Base-by-base conservation (phyloP, 2,329 filamentous ascomycete species). In the Nemania serpens region DNA sequence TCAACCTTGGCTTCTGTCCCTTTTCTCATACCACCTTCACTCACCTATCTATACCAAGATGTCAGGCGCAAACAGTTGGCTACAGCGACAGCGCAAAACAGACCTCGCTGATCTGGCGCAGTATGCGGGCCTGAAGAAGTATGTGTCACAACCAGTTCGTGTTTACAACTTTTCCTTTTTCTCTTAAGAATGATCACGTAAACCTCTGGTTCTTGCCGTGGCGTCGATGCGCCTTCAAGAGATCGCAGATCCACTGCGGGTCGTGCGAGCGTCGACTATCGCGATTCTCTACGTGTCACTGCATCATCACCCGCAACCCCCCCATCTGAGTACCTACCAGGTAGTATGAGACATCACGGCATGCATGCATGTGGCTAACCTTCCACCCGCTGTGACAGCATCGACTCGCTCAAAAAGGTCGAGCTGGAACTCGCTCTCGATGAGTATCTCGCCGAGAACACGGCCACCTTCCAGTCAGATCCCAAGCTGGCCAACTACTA, bases 21-120 rank as follows among this genome's bases (percentile, higher is more conserved):
- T 42, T n/a, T n/a, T 2, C 68, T 34, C 39, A 68, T 46, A 72
- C 70, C 59, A 57, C n/a, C n/a, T n/a, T n/a, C n/a, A n/a, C n/a
- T n/a, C n/a, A n/a, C n/a, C n/a, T n/a, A n/a, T n/a, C n/a, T n/a
- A n/a, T n/a, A n/a, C 65, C 66, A 83, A 74, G 70, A 91, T 91
- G 88, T 86, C 87, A 64, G 78, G 78, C 69, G 79, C 78, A 68
- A 86, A 89, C 73, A 85, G 87, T 69, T 96, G 90, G 86, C 83
- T 97, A 74, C 85, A 88, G 76, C 84, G 84, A 75, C 90, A 95
- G 83, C 89, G 90, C 80, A 96, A 96, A 83, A 83, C 82, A 69
- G 91, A 94, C 66, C 84, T 97, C 58, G 76, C 86, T 69, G 88
- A 91, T 65, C 82, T 96, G 64, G 91, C 91, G 61, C 85, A 91